phyloP scores from a whole-genome alignment of 768 basidiomycete genomes.

The Lentinula edodes region DNA sequence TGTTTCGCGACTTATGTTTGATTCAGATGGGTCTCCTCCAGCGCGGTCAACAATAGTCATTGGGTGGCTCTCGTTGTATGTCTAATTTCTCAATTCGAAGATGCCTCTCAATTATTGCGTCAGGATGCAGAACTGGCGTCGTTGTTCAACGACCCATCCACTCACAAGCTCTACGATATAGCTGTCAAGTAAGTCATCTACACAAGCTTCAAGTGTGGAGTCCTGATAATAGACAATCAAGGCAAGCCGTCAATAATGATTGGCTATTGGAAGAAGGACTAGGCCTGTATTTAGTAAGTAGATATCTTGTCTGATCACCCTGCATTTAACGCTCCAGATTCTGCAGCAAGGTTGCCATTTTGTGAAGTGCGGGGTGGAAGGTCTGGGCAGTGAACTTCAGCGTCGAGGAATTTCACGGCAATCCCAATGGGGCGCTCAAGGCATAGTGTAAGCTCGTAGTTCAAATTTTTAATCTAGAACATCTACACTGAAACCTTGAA shows the following conservation, averaged over 20 bases:
- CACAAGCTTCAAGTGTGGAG: neutral
- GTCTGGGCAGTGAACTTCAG: conserved; percentile 62
- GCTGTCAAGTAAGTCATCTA: conserved; percentile 49
- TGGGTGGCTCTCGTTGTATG: conserved; percentile 67
- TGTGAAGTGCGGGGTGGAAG: conserved; percentile 56
- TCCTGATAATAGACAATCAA: conserved; percentile 16
- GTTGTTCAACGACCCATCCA: conserved; percentile 46
- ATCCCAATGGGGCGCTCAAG: conserved; percentile 68
- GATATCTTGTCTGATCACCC: neutral
- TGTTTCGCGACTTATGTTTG: neutral
- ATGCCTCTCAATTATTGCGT: neutral
- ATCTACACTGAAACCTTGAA: neutral
- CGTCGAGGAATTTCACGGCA: conserved; percentile 61
- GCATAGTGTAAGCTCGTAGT: conserved; percentile 50
- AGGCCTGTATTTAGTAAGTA: conserved; percentile 53
- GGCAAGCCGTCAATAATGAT: conserved; percentile 53
- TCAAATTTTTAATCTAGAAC: neutral
- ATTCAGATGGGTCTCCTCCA: conserved; percentile 61
- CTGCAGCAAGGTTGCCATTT: conserved; percentile 67
- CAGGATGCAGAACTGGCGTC: conserved; percentile 72
- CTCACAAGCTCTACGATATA: conserved; percentile 62
- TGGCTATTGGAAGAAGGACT: conserved; percentile 73
- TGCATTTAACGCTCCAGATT: neutral
- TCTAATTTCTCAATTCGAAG: conserved; percentile 1
- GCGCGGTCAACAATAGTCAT: conserved; percentile 61